phyloP scores from a whole-genome alignment of 805 yeast genomes.

The Candida glaebosa region DNA sequence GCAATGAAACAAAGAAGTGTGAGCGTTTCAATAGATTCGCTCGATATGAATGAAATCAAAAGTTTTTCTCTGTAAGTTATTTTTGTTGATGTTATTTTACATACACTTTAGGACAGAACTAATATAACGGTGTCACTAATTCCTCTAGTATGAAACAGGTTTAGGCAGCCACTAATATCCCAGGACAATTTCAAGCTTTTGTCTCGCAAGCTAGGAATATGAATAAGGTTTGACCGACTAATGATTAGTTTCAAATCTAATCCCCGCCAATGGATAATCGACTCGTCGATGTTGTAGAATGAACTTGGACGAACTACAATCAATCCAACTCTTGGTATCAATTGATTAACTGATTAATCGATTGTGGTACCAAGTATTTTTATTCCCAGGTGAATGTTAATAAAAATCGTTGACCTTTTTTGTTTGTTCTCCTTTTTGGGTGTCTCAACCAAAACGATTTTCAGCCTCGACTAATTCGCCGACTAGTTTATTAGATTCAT shows the following conservation, averaged over 20 bases:
- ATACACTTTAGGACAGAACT: too few species aligned
- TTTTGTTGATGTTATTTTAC: too few species aligned
- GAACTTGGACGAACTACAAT: neutral
- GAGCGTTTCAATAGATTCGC: too few species aligned
- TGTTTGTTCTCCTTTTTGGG: neutral
- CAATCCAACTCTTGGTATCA: neutral
- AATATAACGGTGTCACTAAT: too few species aligned
- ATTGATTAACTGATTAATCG: constrained; percentile 1
- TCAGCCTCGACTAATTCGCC: neutral
- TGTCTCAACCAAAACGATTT: constrained; percentile 1
- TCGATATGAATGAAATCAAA: too few species aligned
- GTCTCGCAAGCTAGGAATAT: neutral
- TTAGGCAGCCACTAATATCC: too few species aligned
- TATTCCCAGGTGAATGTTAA: neutral
- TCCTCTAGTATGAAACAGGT: too few species aligned
- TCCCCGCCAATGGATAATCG: neutral
- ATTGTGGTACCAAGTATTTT: neutral
- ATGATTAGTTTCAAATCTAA: neutral
- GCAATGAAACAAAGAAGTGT: too few species aligned
- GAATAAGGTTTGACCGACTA: too few species aligned
- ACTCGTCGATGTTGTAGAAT: neutral
- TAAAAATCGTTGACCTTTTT: neutral
- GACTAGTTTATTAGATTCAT: too few species aligned
- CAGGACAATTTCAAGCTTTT: neutral
- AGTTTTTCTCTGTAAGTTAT: too few species aligned